A percentile compares a stretch with the other conserved stretches of the same genome.
Conservation (phyloP, 257 asterid species). For the Solanum gracilifrons region DNA sequence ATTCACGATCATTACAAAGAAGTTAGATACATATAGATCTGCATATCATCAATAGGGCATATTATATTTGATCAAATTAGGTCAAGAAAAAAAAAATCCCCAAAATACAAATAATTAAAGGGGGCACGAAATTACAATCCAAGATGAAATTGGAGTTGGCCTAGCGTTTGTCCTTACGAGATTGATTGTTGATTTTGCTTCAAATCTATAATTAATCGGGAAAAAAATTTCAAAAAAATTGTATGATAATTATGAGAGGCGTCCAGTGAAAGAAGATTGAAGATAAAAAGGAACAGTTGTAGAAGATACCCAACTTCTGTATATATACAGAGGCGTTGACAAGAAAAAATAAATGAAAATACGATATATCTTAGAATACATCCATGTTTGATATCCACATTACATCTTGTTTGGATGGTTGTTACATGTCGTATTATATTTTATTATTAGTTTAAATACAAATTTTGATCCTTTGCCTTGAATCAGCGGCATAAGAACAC, state of each 20-base stretch:
- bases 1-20: neutral
- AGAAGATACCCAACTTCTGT: neutral
- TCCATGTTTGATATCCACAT: neutral
- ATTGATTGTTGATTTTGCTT: slow-evolving; percentile 14
- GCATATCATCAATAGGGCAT: neutral
- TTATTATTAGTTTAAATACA: no score
- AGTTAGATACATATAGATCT: neutral
- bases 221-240: neutral
- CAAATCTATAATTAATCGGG: neutral
- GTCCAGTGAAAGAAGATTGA: neutral
- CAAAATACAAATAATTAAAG: neutral
- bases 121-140: slow-evolving; percentile 20
- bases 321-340: neutral
- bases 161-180: slow-evolving; percentile 10
- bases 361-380: neutral
- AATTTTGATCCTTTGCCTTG: no score
- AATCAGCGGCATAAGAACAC: no score
- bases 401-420: neutral
- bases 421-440: neutral
- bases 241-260: neutral
- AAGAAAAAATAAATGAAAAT: neutral
- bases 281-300: neutral
- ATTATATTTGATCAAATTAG: neutral
- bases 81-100: slow-evolving; percentile 2
- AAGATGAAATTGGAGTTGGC: slow-evolving; percentile 7